Conservation (phyloP, 441 rosid genomes). For the Gossypium aridum region DNA sequence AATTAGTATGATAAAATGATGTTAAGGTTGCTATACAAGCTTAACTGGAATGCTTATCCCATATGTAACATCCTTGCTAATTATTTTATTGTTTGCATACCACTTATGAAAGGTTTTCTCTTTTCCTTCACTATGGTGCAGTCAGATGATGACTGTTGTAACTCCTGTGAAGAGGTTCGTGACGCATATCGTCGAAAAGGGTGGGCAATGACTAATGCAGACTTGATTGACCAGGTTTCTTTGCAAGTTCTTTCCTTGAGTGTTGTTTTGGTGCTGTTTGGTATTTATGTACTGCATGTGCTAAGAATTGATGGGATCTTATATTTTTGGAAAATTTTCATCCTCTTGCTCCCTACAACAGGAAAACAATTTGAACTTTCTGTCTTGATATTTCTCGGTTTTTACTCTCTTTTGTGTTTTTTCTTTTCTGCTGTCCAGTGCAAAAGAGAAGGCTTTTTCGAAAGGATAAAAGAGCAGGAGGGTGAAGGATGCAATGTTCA, state of each 20-base stretch:
- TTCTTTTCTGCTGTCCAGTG: slow-evolving; percentile 33
- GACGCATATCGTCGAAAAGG: slow-evolving; percentile 96
- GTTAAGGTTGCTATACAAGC: not conserved
- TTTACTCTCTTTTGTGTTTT: not conserved
- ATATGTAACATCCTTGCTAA: slow-evolving; percentile 1
- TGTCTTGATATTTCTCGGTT: not conserved
- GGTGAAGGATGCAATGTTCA: slow-evolving; percentile 78
- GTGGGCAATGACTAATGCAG: slow-evolving; percentile 84
- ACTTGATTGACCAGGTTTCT: slow-evolving; percentile 50
- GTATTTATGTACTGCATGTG: not conserved
- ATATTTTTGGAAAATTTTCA: not conserved
- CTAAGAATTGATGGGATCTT: not conserved
- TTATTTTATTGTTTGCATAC: not conserved
- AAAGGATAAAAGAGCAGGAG: slow-evolving; percentile 60
- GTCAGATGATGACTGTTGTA: slow-evolving; percentile 92
- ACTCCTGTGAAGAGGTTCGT: slow-evolving; percentile 91
- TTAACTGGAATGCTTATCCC: not conserved
- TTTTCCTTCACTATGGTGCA: slow-evolving; percentile 18
- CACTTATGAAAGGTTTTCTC: not conserved
- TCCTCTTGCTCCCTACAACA: not conserved
- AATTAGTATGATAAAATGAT: not conserved
- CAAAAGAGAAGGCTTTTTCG: slow-evolving; percentile 68
- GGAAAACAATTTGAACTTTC: not conserved
- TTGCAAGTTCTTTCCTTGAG: not conserved
- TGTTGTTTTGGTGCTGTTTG: not conserved